Base-by-base conservation (phyloP, 2,329 filamentous ascomycete species). In the Verticillium alfalfae region DNA sequence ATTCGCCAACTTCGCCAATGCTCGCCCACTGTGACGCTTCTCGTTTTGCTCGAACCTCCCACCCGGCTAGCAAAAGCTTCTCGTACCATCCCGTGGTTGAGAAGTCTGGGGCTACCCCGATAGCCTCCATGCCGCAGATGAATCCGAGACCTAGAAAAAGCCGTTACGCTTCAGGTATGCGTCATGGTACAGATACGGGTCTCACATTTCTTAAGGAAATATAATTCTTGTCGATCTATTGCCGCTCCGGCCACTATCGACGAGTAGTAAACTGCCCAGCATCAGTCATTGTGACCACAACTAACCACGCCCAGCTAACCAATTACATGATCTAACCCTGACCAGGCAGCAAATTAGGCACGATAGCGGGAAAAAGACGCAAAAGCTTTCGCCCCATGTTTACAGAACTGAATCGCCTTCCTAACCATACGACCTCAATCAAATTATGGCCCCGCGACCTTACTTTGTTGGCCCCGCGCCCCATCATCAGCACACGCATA, bases 181-280 rank as follows among this genome's bases (percentile, higher is more conserved):
- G 78, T 76, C 78, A 83, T 78, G 79, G 84, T 84, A 87, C 84
- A 87, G 84, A 87, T 87, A 87, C 84, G 82, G 83, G 84, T 79
- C 83, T 79, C 69, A 87, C 82, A 87, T 79, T 13, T 18, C n/a
- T 52, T 37, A 18, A 45, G 8, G 26, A 31, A 31, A 31, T 8
- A 22, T n/a, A 18, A 45, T 31, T 5, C 5, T 31, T 4, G 4
- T 31, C 26, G 26, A 31, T 31, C 5, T 5, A 5, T 4, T 5
- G 26, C 26, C 26, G 26, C 26, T 31, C 26, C 26, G 4, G 26
- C 26, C 26, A 31, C 4, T 31, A 31, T 31, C 5, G 26, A 31
- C 26, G 5, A 31, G 26, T 31, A 31, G 26, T 31, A 31, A 31
- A 31, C 5, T 31, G 26, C 26, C 26, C 26, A 31, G 26, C 26